Evolutionary conservation across 371 early-diverging fungal genomes (phyloP).

Genomic region (Homolaphlyctis polyrhiza): DNA sequence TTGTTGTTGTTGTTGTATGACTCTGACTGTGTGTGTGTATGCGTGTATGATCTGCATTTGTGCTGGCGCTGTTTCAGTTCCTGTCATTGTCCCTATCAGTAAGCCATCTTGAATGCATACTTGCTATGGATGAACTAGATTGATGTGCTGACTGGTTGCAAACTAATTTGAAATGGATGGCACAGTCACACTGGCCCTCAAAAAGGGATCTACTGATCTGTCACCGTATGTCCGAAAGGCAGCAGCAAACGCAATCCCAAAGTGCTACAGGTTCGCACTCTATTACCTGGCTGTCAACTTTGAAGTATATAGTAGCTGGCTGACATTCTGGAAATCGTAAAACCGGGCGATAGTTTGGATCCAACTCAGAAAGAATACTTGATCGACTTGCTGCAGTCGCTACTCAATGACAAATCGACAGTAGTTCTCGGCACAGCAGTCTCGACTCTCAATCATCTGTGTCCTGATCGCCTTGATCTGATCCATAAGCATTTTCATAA

Average conservation of each 20-base stretch:
- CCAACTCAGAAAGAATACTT: constrained; percentile 67
- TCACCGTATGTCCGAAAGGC: constrained; percentile 91
- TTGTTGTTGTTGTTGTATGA: no score
- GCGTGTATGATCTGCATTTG: no score
- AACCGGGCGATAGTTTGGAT: constrained; percentile 62
- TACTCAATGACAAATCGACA: constrained; percentile 80
- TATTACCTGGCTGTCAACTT: no score
- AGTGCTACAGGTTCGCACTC: constrained; percentile 63
- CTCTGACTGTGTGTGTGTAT: no score
- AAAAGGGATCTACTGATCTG: constrained; percentile 76
- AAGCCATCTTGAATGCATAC: background rate
- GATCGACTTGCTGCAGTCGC: constrained; percentile 65
- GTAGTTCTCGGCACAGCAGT: constrained; percentile 83
- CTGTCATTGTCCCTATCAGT: constrained; percentile 72
- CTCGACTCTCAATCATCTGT: constrained; percentile 79
- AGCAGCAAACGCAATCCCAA: constrained; percentile 87
- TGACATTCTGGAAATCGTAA: no score
- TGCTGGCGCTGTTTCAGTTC: no score
- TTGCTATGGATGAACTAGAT: no score
- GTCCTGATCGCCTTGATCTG: constrained; percentile 77
- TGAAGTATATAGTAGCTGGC: no score
- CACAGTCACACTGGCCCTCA: constrained; percentile 76
- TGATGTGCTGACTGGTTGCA: no score
- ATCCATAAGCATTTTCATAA: constrained; percentile 87
- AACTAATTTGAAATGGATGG: no score